Conservation (phyloP, 371 early-diverging fungal genomes). For the Enterospora canceri region DNA sequence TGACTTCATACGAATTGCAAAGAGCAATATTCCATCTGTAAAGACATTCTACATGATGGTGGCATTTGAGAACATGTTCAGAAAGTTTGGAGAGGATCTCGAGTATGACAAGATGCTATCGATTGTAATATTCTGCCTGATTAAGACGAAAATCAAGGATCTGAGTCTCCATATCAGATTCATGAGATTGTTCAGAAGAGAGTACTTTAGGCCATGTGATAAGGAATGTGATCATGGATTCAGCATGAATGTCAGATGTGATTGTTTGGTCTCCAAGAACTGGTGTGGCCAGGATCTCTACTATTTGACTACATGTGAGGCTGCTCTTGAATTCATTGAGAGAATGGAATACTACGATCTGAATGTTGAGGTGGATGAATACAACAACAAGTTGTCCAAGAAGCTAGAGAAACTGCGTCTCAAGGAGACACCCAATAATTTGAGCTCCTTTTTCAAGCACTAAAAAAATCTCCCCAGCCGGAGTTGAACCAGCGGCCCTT, state of each 20-base stretch:
- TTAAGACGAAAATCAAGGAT: conserved; percentile 24
- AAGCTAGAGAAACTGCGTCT: conserved; percentile 4
- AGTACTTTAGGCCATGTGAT: neutral
- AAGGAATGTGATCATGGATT: conserved; percentile 21
- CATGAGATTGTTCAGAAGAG: conserved; percentile 23
- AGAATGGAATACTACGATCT: conserved; percentile 41
- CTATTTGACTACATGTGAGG: conserved; percentile 26
- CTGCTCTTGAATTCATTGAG: conserved; percentile 34
- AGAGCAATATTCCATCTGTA: conserved; percentile 8
- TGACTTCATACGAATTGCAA: conserved; percentile 3
- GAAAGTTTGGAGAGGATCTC: neutral
- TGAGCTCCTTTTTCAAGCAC: neutral
- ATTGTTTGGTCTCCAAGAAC: conserved; percentile 1
- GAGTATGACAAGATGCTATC: conserved; percentile 12
- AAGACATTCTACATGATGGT: conserved; percentile 24
- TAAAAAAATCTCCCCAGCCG: conserved; percentile 51
- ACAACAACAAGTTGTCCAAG: conserved; percentile 15
- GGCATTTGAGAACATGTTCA: conserved; percentile 3
- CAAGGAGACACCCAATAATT: neutral
- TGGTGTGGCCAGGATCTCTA: conserved; percentile 25
- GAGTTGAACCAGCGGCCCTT: conserved; percentile 56
- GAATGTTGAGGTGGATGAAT: conserved; percentile 35
- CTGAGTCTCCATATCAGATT: conserved; percentile 14
- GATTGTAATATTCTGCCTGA: conserved; percentile 18
- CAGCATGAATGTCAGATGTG: conserved; percentile 11